Evolutionary conservation across 768 basidiomycete genomes (phyloP), one percentile per base, ranked within the genome.

Genomic region (Sporobolomyces roseus): DNA sequence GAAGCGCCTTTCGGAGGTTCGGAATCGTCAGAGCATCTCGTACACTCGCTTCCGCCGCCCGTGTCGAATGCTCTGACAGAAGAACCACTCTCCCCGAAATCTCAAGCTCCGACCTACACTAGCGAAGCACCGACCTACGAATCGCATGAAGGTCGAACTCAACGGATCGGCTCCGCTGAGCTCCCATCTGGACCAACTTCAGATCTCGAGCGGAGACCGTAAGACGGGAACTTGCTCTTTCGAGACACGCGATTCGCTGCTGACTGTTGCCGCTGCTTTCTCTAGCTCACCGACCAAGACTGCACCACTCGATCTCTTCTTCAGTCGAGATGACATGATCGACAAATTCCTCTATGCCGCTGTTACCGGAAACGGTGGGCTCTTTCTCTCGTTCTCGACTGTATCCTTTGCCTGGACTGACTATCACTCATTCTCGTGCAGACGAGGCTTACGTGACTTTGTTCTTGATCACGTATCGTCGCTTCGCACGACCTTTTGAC

Each of bases 321-420:
- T 75, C 52, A 52, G 38, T 6, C 38, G 63, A 2, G 75, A 77
- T 0, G 75, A 74, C 52, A 33, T 76, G 54, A 65, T 76, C 32
- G 75, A 77, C 70, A 77, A 77, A 62, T 74, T 77, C 52, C 67
- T 77, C 23, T 76, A 70, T 33, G 74, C 76, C 3, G 60, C 70
- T 17, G 75, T 77, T 0, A 66, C 75, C 0, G 74, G 74, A 12
- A 72, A 76, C 62, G 75, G 75, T 76, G 43, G 33, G 70, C 17
- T 12, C 4, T 50, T 1, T 30, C 41, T 17, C 3, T 10, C 10
- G 29, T 12, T 50, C 21, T n/a, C 1, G n/a, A n/a, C n/a, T n/a
- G n/a, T n/a, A 41, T 36, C 23, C 7, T n/a, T 23, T 30, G 17
- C 10, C 23, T 14, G 13, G 12, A 23, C 19, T 16, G 16, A 10